Percentiles rank a stretch among this genome's conserved stretches.
Conservation (phyloP, 2,329 filamentous ascomycete species). For the Fusarium sp. region DNA sequence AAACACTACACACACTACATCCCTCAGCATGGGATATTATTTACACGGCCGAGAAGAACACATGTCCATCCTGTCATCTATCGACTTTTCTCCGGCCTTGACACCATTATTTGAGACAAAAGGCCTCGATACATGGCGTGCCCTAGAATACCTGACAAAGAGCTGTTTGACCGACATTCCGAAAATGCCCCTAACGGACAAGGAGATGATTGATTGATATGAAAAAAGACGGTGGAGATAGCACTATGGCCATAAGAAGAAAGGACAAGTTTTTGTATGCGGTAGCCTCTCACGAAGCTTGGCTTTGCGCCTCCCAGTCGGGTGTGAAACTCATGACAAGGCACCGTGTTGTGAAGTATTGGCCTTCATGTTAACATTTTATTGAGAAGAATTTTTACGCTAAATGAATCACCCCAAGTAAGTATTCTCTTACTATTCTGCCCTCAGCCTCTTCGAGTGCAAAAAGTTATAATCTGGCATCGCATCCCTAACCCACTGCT, state of each 20-base stretch:
- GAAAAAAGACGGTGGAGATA: no score
- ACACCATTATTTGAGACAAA: background rate
- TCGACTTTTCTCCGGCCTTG: background rate
- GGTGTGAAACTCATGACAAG: background rate
- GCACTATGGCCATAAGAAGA: no score
- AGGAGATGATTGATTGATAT: background rate
- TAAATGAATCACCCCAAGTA: background rate
- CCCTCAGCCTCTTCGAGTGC: constrained; percentile 23
- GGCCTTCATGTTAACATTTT: background rate
- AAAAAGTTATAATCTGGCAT: constrained; percentile 33
- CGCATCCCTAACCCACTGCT: constrained; percentile 28
- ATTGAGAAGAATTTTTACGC: background rate
- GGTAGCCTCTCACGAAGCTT: no score
- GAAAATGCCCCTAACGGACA: background rate
- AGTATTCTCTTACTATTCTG: background rate
- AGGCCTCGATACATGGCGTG: background rate
- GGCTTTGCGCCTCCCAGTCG: background rate
- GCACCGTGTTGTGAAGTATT: background rate
- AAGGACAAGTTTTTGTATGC: no score
- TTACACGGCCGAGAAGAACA: background rate
- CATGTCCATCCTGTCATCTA: background rate
- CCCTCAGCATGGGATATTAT: background rate
- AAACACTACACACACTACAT: background rate
- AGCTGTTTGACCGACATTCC: background rate
- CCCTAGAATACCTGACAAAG: background rate